Evolutionary conservation across 345 rosid species (phyloP), one percentile per base, ranked within the genome.

Genomic region (Arabidopsis suecica): DNA sequence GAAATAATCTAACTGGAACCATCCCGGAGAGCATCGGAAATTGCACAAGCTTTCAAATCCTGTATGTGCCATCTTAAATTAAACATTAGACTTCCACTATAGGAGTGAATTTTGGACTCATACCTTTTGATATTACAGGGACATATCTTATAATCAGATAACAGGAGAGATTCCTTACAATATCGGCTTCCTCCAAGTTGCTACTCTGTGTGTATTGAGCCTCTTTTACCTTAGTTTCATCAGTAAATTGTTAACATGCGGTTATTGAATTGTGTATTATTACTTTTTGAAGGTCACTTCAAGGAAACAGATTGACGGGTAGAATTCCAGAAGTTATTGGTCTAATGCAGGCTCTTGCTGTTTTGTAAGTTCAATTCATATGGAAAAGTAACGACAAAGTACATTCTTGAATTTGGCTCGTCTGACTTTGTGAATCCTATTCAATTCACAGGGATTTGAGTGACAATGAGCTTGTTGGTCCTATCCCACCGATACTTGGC

Each of bases 281-380:
- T 58, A 13, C 0, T 54, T 37, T 37, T 65, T 48, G 55, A 57
- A 96, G 99, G 86, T 96, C 99, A 14, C 87, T 96, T 5, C 98
- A 96, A 80, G 97, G 98, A 58, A 96, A 96, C 47, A 84, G 71
- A 78, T 68, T 96, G 36, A 84, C 85, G 0, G 99, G 99, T 49
- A 79, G 32, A 72, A 93, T 96, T 78, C 99, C 99, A 0, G 97
- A 90, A 61, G 98, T 93, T 41, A 80, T 96, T 57, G 99, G 99
- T 62, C 71, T 96, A 62, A 93, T 96, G 99, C 99, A 96, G 83
- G 99, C 99, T 53, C 85, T 96, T 12, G 99, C 98, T 44, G 97
- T 96, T 41, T 67, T 96, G 99, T 96, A 83, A 81, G 98, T 84
- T 6, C 48, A 2, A 5, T n/a, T 45, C 18, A 41, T 7, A 23